phyloP scores from a whole-genome alignment of 2,329 filamentous ascomycete species.

The Teratosphaeriaceae sp. region DNA sequence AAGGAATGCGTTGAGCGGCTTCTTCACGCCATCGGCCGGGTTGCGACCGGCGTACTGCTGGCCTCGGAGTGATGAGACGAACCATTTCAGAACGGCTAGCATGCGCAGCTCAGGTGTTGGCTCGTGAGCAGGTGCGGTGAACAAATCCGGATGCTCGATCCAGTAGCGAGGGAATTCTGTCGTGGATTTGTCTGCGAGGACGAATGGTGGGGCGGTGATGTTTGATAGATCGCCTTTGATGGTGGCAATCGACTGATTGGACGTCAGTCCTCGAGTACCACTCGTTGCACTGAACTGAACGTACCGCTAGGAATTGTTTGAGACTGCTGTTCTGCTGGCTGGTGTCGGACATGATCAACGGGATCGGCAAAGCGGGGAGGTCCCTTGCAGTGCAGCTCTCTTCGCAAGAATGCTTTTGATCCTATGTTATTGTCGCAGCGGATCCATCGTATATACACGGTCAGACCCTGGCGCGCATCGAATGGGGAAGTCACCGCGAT shows the following conservation, averaged over 20 bases:
- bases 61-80: slow-evolving; percentile 40
- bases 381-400: no score
- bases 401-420: no score
- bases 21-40: slow-evolving; percentile 40
- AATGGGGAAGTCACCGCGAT: no score
- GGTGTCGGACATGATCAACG: slow-evolving; percentile 16
- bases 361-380: no score
- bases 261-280: not conserved
- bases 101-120: slow-evolving; percentile 34
- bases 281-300: not conserved
- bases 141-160: slow-evolving; percentile 41
- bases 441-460: no score
- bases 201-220: slow-evolving; percentile 42
- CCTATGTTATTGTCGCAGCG: no score
- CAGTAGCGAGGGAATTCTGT: slow-evolving; percentile 42
- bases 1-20: slow-evolving; percentile 46
- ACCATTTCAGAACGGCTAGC: slow-evolving; percentile 44
- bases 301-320: slow-evolving; percentile 22
- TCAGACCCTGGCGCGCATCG: no score
- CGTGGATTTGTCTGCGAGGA: slow-evolving; percentile 39
- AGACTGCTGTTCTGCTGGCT: slow-evolving; percentile 14
- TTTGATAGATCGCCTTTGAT: slow-evolving; percentile 41
- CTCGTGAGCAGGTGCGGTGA: slow-evolving; percentile 39
- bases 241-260: slow-evolving; percentile 35
- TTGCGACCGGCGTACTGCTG: slow-evolving; percentile 43